Conservation (phyloP, 352 stramenopile genomes). For the Globisporangium paddicum region DNA sequence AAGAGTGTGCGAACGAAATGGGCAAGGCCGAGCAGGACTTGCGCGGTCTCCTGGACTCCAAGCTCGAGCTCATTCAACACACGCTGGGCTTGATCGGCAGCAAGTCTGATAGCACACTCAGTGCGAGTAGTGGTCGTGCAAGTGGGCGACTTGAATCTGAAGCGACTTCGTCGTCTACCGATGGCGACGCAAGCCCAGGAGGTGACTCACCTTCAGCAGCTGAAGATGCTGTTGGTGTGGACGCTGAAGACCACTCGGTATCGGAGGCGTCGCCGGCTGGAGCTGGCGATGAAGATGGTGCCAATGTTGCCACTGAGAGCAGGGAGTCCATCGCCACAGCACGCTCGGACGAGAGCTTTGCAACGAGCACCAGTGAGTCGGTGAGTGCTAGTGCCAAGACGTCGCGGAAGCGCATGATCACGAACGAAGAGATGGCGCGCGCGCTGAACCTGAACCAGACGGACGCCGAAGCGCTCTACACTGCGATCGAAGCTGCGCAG, state of each 20-base stretch:
- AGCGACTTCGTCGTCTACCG: not conserved
- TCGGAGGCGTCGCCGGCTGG: not conserved
- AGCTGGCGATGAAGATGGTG: not conserved
- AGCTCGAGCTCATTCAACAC: conserved; percentile 51
- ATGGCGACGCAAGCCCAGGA: not conserved
- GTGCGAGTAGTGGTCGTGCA: not conserved
- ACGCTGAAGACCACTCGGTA: not conserved
- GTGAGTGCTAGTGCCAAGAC: not conserved
- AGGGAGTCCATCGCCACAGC: not conserved
- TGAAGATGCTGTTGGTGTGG: not conserved
- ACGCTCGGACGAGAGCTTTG: not conserved
- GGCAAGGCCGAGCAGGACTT: conserved; percentile 65
- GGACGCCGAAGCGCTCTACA: conserved; percentile 75
- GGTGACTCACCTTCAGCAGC: not conserved
- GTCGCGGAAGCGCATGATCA: conserved; percentile 11
- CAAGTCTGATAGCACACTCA: not conserved
- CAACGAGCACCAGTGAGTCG: not conserved
- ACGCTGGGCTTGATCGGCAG: conserved; percentile 32
- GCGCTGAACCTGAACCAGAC: conserved; percentile 55
- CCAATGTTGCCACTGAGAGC: not conserved
- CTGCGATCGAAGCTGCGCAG: conserved; percentile 57
- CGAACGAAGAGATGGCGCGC: conserved; percentile 37
- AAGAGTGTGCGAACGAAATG: conserved; percentile 73
- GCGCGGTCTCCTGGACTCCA: conserved; percentile 48
- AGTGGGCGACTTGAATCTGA: conserved; percentile 7